Percentiles rank a stretch among this genome's conserved stretches.
These are phyloP conservation scores for Candida manassasensis DNA, from an alignment of 805 yeast genomes.

Conservation along the genomic window DNA sequence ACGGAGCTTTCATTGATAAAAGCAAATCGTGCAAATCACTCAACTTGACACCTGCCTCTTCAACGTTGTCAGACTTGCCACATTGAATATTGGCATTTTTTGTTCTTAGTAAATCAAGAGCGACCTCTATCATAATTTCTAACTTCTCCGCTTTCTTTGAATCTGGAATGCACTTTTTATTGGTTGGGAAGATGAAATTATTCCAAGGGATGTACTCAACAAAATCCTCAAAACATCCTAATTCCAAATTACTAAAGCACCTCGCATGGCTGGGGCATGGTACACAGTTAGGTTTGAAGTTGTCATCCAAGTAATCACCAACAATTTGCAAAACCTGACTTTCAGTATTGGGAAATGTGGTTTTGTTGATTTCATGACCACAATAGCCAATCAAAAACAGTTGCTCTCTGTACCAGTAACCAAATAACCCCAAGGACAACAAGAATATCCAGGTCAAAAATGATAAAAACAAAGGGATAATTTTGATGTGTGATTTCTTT, in stretches of 20 bases:
- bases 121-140: conserved; percentile 59
- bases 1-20: conserved; percentile 40
- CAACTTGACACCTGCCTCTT: conserved; percentile 47
- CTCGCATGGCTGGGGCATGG: conserved; percentile 79
- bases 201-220: conserved; percentile 49
- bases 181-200: conserved; percentile 52
- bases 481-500: conserved; percentile 2
- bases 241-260: conserved; percentile 56
- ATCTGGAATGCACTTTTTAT: conserved; percentile 64
- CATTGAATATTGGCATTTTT: conserved; percentile 63
- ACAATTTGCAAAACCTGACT: conserved; percentile 26
- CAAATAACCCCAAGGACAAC: conserved; percentile 35
- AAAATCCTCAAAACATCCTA: conserved; percentile 71
- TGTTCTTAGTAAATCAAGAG: conserved; percentile 60
- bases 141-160: conserved; percentile 64
- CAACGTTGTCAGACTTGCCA: conserved; percentile 42
- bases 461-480: conserved; percentile 7
- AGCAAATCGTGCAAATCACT: conserved; percentile 52
- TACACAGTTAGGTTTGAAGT: conserved; percentile 57
- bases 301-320: conserved; percentile 43
- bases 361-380: conserved; percentile 51
- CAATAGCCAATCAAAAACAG: conserved; percentile 67
- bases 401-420: conserved; percentile 63
- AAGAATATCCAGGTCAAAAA: conserved; percentile 31
- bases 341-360: conserved; percentile 32